Percentiles rank a stretch among this genome's conserved stretches.
Conservation (phyloP, 495 filamentous ascomycete genomes). For the Podospora didyma region DNA sequence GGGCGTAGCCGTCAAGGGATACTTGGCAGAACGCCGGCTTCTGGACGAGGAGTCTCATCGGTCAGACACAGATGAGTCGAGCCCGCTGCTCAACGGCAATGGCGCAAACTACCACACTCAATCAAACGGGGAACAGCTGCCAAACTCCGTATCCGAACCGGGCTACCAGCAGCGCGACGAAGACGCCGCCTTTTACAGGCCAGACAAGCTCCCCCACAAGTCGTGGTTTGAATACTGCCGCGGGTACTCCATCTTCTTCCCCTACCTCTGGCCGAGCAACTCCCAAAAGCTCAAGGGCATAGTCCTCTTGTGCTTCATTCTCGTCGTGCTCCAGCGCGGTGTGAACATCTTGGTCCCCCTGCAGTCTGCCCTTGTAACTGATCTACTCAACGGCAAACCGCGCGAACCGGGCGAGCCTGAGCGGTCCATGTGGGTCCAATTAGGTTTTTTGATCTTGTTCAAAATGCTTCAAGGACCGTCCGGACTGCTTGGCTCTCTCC, state of each 20-base stretch:
- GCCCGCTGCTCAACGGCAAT: slow-evolving; percentile 38
- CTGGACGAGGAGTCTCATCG: slow-evolving; percentile 45
- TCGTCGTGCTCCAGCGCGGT: slow-evolving; percentile 71
- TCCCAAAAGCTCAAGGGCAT: slow-evolving; percentile 65
- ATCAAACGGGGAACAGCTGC: slow-evolving; percentile 23
- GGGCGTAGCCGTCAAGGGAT: slow-evolving; percentile 23
- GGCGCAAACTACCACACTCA: slow-evolving; percentile 28
- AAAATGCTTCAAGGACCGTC: slow-evolving; percentile 85
- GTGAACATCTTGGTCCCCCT: slow-evolving; percentile 78
- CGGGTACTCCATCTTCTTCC: slow-evolving; percentile 85
- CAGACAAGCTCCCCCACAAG: slow-evolving; percentile 40
- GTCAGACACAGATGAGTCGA: slow-evolving; percentile 44
- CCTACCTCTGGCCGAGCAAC: slow-evolving; percentile 89
- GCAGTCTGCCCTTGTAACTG: slow-evolving; percentile 70
- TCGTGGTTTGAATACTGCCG: slow-evolving; percentile 70
- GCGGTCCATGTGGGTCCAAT: slow-evolving; percentile 39
- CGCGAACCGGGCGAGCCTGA: too few relatives aligned
- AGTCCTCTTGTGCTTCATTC: slow-evolving; percentile 72
- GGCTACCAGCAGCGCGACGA: slow-evolving; percentile 37
- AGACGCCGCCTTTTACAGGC: slow-evolving; percentile 50
- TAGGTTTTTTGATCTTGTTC: slow-evolving; percentile 74
- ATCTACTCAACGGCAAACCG: slow-evolving; percentile 52
- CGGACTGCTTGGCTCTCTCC: slow-evolving; percentile 76
- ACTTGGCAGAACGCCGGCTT: slow-evolving; percentile 29
- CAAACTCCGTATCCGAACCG: slow-evolving; percentile 23